Base-by-base conservation (phyloP, 345 rosid species). In the Ceriops zippeliana region DNA sequence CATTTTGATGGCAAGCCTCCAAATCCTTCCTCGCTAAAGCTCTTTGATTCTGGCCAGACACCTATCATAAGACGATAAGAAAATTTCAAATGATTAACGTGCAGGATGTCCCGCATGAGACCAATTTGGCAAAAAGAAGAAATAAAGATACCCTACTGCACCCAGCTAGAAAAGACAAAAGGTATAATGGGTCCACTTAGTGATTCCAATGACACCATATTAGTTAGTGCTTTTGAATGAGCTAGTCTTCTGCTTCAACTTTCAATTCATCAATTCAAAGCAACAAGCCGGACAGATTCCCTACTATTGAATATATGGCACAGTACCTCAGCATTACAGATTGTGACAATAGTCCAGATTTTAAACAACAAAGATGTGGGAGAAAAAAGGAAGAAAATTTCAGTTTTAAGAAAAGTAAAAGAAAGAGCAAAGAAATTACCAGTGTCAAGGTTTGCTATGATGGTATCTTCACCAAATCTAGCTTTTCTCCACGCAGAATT, bases 401-500 rank as follows among this genome's bases (percentile, higher is more conserved):
- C 0, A 21, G 58, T 30, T 24, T 52, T 64, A 21, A 11, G 1
- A n/a, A 16, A 21, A 7, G 35, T 16, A 27, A 13, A 10, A 15
- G n/a, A 65, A 19, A 20, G 61, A 52, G n/a, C 65, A 20, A 30
- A 52, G 27, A 28, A 66, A 51, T 68, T 24, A 90, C 98, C 97
- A 0, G 97, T 71, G 79, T 93, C 98, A 51, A 93, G 91, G 77
- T 89, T 93, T 52, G 90, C 98, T 21, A 93, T 87, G 66, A 89
- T 93, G 26, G 83, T 60, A 63, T 89, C 93, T 83, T 88, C 85
- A 21, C 97, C 99, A 52, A 74, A 89, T 64, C 86, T 81, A 9
- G 96, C 87, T 61, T 83, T 85, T 56, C 75, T 80, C 99, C 97
- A 91, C 53, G 87, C 62, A 19, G 96, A 86, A 26, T 78, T 63